A percentile compares a stretch with the other conserved stretches of the same genome.
Evolutionary conservation across 495 filamentous ascomycete species (phyloP).

Genomic region (Sporormia fimetaria): DNA sequence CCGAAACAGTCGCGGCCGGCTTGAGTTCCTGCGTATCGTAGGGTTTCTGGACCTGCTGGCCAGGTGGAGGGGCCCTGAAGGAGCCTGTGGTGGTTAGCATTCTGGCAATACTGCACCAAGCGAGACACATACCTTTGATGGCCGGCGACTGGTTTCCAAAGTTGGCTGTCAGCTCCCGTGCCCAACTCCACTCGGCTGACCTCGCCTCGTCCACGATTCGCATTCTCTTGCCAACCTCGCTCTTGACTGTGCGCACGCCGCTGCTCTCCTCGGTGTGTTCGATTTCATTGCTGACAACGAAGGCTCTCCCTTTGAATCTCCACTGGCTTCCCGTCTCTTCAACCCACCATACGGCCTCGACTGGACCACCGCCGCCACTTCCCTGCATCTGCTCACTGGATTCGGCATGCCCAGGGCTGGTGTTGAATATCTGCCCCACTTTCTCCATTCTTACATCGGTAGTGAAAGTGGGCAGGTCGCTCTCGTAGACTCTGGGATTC

Average conservation of each 20-base stretch:
- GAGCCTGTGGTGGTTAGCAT: constrained; percentile 35
- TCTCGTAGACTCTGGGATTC: constrained; percentile 60
- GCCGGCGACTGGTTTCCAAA: constrained; percentile 76
- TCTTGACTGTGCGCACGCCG: constrained; percentile 39
- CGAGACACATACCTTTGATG: constrained; percentile 33
- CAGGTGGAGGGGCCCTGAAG: constrained; percentile 72
- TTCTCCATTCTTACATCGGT: constrained; percentile 85
- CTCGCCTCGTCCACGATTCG: constrained; percentile 31
- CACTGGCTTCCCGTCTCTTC: constrained; percentile 64
- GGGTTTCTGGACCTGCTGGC: constrained; percentile 41
- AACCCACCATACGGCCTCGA: constrained; percentile 81
- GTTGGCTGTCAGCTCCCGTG: constrained; percentile 65
- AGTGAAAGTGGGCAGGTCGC: constrained; percentile 69
- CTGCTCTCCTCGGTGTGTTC: constrained; percentile 39
- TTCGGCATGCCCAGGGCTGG: constrained; percentile 28
- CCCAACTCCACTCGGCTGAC: constrained; percentile 30
- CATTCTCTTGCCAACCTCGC: constrained; percentile 36
- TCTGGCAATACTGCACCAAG: background rate
- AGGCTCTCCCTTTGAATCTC: constrained; percentile 69
- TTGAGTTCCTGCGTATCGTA: constrained; percentile 41
- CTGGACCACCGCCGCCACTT: constrained; percentile 51
- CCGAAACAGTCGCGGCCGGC: constrained; percentile 56
- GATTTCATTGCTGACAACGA: constrained; percentile 40
- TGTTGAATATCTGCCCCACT: constrained; percentile 51
- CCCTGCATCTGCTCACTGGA: constrained; percentile 34